These are phyloP conservation scores for Silene coronaria DNA, from an alignment of 179 eudicot species.

Conservation along the genomic window DNA sequence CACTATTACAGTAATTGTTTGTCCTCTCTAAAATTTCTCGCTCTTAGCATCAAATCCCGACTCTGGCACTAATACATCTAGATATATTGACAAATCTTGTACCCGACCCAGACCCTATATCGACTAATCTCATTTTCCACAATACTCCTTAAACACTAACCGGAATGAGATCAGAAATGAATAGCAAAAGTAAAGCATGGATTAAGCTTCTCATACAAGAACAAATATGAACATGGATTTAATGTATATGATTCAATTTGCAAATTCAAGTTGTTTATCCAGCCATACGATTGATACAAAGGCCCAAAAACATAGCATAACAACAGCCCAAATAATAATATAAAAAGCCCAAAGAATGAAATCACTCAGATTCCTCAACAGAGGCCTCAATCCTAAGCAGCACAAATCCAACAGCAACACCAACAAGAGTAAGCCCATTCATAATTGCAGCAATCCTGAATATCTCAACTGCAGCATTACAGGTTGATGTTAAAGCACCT, in stretches of 20 bases:
- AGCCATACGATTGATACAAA: constrained; percentile 6
- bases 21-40: too few species aligned
- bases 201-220: too few species aligned
- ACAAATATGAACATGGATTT: not conserved
- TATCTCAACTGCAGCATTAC: constrained; percentile 59
- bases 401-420: constrained; percentile 69
- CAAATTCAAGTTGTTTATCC: constrained; percentile 14
- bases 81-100: too few species aligned
- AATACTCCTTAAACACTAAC: too few species aligned
- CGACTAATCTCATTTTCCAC: too few species aligned
- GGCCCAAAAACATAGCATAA: constrained; percentile 6
- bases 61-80: too few species aligned
- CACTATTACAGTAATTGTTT: too few species aligned
- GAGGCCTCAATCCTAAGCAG: constrained; percentile 61
- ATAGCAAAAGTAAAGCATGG: not conserved
- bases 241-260: constrained; percentile 14
- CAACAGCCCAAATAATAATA: constrained; percentile 3
- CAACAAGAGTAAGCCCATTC: constrained; percentile 54
- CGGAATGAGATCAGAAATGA: too few species aligned
- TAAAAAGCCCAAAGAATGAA: not conserved
- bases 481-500: constrained; percentile 51
- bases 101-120: too few species aligned
- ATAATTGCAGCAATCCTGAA: constrained; percentile 70
- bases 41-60: too few species aligned
- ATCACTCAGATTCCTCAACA: constrained; percentile 57